phyloP scores from a whole-genome alignment of 2,329 filamentous ascomycete genomes.

The Colletotrichum lindemuthianum region DNA sequence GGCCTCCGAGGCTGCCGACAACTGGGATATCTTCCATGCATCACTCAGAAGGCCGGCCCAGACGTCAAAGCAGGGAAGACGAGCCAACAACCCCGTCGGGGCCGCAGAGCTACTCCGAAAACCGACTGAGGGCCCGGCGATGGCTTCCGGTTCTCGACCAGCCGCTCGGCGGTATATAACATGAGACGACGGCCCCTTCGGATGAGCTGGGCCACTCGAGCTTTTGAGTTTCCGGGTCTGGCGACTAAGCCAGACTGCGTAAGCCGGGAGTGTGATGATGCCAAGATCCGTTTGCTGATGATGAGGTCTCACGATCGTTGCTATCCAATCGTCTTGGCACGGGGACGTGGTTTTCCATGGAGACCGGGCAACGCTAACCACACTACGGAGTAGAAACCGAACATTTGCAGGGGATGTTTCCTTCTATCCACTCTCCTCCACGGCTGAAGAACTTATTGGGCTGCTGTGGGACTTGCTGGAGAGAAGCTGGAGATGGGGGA shows the following conservation, averaged over 20 bases:
- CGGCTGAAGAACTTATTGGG: no score
- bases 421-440: no score
- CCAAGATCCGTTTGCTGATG: background rate
- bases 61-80: no score
- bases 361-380: background rate
- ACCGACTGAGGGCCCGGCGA: background rate
- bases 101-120: constrained; percentile 24
- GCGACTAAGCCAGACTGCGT: no score
- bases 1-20: no score
- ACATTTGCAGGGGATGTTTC: no score
- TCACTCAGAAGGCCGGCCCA: no score
- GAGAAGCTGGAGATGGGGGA: no score
- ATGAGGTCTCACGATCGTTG: background rate
- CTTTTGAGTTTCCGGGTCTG: no score
- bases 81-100: constrained; percentile 28
- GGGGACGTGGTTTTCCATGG: background rate
- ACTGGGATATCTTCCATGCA: no score
- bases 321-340: constrained; percentile 8
- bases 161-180: background rate
- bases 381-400: background rate
- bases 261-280: background rate
- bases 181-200: background rate
- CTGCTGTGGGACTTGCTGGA: no score
- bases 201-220: background rate
- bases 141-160: background rate